A percentile compares a stretch with the other conserved stretches of the same genome.
phyloP scores from a whole-genome alignment of 2,329 filamentous ascomycete species.

The Seiridium cupressi region DNA sequence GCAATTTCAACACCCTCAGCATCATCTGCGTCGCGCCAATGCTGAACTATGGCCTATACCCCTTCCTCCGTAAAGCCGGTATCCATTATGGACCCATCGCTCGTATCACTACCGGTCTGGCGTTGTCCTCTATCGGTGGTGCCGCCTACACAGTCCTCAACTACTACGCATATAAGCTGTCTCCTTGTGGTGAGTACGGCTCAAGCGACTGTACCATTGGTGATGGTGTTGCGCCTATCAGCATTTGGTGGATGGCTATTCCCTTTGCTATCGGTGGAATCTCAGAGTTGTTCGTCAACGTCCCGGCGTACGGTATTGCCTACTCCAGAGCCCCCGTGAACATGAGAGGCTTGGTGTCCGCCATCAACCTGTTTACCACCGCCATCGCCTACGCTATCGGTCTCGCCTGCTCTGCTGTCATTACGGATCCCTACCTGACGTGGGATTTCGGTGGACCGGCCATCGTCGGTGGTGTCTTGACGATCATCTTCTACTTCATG shows the following conservation, averaged over 20 bases:
- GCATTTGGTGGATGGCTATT: constrained; percentile 57
- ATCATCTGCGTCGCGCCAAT: constrained; percentile 45
- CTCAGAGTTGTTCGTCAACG: constrained; percentile 49
- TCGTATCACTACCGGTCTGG: constrained; percentile 49
- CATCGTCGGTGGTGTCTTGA: constrained; percentile 42
- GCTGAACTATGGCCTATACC: constrained; percentile 48
- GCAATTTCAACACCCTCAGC: constrained; percentile 48
- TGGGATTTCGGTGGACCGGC: constrained; percentile 49
- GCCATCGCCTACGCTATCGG: constrained; percentile 45
- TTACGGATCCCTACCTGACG: constrained; percentile 47
- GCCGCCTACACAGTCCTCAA: constrained; percentile 39
- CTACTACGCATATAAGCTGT: constrained; percentile 39
- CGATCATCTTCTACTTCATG: constrained; percentile 43
- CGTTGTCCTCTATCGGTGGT: constrained; percentile 45
- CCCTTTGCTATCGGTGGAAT: constrained; percentile 51
- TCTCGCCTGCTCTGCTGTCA: constrained; percentile 41
- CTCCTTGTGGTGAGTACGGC: constrained; percentile 39
- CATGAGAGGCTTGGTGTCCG: constrained; percentile 50
- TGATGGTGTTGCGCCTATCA: constrained; percentile 39
- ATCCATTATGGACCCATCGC: constrained; percentile 46
- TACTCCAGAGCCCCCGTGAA: constrained; percentile 49
- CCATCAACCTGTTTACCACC: constrained; percentile 46
- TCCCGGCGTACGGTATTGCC: constrained; percentile 50
- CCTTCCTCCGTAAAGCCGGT: constrained; percentile 35
- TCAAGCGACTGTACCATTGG: constrained; percentile 33